Evolutionary conservation across 192 early-diverging fungal species (phyloP).

Genomic region (Allomyces arbusculus): DNA sequence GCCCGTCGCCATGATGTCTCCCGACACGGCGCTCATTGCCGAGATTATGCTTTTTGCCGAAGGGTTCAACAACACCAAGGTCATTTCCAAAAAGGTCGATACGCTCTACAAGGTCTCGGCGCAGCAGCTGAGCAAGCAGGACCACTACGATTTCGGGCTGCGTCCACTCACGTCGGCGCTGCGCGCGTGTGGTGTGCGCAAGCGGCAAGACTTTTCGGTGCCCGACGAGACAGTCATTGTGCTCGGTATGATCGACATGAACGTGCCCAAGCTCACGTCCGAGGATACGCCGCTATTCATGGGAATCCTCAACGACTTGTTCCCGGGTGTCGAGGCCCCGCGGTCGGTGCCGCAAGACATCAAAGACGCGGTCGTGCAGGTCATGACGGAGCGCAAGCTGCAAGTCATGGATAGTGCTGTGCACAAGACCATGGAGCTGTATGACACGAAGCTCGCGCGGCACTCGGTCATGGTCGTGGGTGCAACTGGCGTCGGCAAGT

Average conservation of each 20-base stretch:
- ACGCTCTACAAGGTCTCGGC: conserved; percentile 88
- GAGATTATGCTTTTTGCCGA: conserved; percentile 99
- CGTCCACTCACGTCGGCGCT: conserved; percentile 95
- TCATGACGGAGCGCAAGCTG: conserved; percentile 51
- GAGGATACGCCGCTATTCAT: conserved; percentile 78
- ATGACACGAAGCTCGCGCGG: conserved; percentile 92
- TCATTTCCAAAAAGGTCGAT: conserved; percentile 82
- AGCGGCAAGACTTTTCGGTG: conserved; percentile 56
- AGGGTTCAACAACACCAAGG: conserved; percentile 91
- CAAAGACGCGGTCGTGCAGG: conserved; percentile 44
- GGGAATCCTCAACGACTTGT: conserved; percentile 74
- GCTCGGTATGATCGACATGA: conserved; percentile 87
- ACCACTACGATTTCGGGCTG: conserved; percentile 98
- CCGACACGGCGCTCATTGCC: conserved; percentile 91
- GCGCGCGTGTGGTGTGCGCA: conserved; percentile 88
- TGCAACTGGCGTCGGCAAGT: conserved; percentile 90
- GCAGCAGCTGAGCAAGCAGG: conserved; percentile 85
- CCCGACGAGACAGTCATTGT: conserved; percentile 86
- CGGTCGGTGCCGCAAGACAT: conserved; percentile 58
- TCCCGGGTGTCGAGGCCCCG: conserved; percentile 70
- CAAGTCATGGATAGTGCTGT: conserved; percentile 66
- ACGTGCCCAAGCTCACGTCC: conserved; percentile 91
- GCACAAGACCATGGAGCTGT: conserved; percentile 92
- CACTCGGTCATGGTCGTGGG: conserved; percentile 99
- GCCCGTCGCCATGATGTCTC: conserved; percentile 95